phyloP scores from a whole-genome alignment of 163 green algal genomes.

The Chlorella variabilis region DNA sequence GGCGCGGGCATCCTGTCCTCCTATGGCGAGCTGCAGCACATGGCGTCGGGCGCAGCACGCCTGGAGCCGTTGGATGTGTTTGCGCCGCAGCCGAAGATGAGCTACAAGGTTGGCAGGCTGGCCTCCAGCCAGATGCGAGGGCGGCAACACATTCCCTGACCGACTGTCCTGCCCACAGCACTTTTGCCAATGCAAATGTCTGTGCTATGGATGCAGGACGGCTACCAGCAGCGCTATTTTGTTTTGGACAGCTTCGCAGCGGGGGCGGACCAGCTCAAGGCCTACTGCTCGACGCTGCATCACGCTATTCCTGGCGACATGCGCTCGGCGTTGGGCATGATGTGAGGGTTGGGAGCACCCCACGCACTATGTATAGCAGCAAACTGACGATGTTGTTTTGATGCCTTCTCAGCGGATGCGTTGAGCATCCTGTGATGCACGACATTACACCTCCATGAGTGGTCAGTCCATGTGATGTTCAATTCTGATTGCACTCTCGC shows the following conservation, averaged over 20 bases:
- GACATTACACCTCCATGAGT: too few relatives aligned
- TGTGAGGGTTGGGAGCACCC: background rate
- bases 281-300: conserved; percentile 58
- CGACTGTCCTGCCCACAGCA: background rate
- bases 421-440: too few relatives aligned
- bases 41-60: conserved; percentile 65
- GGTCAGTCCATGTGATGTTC: too few relatives aligned
- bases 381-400: too few relatives aligned
- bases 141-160: background rate
- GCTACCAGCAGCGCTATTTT: conserved; percentile 82
- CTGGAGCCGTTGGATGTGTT: conserved; percentile 84
- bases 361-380: too few relatives aligned
- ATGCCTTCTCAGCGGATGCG: too few relatives aligned
- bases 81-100: conserved; percentile 84
- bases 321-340: conserved; percentile 10
- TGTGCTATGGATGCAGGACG: conserved; percentile 19
- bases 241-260: conserved; percentile 80
- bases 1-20: conserved; percentile 87
- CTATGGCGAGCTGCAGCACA: conserved; percentile 90
- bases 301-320: conserved; percentile 23
- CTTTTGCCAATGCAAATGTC: too few relatives aligned
- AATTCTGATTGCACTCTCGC: too few relatives aligned
- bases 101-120: conserved; percentile 80
- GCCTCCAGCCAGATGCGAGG: background rate
- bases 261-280: conserved; percentile 54